These are phyloP conservation scores for Postia placenta DNA, from an alignment of 768 basidiomycete genomes.

Conservation along the genomic window DNA sequence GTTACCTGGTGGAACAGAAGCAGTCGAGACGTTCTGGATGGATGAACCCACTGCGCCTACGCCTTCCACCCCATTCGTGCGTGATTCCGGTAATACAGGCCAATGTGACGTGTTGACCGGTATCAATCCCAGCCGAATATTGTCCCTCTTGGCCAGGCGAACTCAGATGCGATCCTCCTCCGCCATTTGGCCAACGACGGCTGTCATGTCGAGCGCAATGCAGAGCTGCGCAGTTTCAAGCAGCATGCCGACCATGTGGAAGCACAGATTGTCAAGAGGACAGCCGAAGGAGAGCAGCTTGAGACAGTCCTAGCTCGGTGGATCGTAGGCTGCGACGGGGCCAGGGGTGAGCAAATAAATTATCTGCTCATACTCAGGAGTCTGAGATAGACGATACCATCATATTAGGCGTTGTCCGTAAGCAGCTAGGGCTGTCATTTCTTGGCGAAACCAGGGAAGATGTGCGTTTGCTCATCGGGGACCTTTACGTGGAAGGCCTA, in stretches of 20 bases:
- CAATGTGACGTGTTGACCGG: not conserved
- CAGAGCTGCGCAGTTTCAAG: constrained; percentile 28
- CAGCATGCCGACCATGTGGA: constrained; percentile 27
- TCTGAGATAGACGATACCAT: not conserved
- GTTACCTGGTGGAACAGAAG: constrained; percentile 12
- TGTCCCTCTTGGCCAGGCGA: constrained; percentile 12
- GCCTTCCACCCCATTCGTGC: constrained; percentile 15
- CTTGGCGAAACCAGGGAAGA: constrained; percentile 32
- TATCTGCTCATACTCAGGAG: not conserved
- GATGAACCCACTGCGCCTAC: not conserved
- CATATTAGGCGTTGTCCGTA: constrained; percentile 34
- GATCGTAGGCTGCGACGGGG: constrained; percentile 39
- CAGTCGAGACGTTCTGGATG: constrained; percentile 3
- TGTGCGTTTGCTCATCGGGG: constrained; percentile 24
- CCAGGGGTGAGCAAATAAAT: constrained; percentile 18
- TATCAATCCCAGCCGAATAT: constrained; percentile 1
- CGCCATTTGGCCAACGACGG: constrained; percentile 19
- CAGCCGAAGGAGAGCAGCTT: constrained; percentile 15
- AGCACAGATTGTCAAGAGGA: constrained; percentile 17
- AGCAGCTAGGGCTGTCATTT: constrained; percentile 35
- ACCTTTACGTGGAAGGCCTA: constrained; percentile 31
- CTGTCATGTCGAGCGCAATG: constrained; percentile 28
- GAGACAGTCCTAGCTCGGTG: constrained; percentile 26
- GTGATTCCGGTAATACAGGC: too few species aligned
- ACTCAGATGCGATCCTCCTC: constrained; percentile 27